These are phyloP conservation scores for Tetrastigma voinierianum DNA, from an alignment of 164 flowering plant genomes.

Conservation along the genomic window DNA sequence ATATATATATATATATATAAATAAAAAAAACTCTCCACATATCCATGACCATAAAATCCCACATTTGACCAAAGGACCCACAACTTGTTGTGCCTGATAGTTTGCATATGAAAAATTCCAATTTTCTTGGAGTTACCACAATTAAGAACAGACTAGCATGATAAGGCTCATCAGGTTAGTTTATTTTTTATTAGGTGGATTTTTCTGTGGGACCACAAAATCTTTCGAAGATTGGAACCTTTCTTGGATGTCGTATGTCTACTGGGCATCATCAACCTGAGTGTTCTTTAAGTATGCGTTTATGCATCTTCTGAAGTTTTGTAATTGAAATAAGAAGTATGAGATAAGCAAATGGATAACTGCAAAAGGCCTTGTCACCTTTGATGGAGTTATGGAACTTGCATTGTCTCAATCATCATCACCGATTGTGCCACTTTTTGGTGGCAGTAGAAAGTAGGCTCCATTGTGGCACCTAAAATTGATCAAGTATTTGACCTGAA, in stretches of 20 bases:
- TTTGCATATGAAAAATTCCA: background rate
- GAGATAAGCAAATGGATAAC: background rate
- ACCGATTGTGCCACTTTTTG: background rate
- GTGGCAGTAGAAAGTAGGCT: conserved; percentile 3
- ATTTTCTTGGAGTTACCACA: background rate
- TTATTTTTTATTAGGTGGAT: background rate
- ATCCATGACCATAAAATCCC: background rate
- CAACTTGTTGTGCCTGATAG: background rate
- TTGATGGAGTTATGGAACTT: background rate
- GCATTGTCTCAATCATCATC: background rate
- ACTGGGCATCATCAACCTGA: background rate
- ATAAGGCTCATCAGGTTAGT: background rate
- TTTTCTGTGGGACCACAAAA: background rate
- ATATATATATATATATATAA: no score
- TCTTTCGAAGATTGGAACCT: background rate
- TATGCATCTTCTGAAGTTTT: background rate
- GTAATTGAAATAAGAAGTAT: background rate
- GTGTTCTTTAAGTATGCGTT: background rate
- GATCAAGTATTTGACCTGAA: background rate
- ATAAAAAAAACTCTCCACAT: background rate
- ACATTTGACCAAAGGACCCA: background rate
- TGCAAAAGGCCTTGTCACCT: background rate
- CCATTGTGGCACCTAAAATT: background rate
- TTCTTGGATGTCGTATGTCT: conserved; percentile 1
- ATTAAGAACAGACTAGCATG: background rate